Percentiles rank a stretch among this genome's conserved stretches.
Conservation (phyloP, 257 asterid species). For the Capsicum baccatum region DNA sequence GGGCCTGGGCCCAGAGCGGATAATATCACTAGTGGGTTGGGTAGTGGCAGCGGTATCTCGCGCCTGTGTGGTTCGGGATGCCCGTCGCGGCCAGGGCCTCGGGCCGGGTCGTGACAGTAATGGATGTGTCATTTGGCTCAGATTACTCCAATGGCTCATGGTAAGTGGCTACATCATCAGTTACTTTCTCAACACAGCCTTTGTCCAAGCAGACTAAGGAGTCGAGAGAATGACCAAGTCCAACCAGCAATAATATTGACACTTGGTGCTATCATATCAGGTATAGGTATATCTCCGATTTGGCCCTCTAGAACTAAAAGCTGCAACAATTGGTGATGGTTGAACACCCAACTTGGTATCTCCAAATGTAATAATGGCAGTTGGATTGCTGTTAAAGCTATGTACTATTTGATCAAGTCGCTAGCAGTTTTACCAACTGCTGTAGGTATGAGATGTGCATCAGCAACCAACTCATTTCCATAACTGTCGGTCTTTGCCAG, state of each 20-base stretch:
- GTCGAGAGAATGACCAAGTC: slow-evolving; percentile 36
- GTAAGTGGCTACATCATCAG: too few relatives aligned
- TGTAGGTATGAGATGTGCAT: slow-evolving; percentile 67
- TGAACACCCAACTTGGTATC: slow-evolving; percentile 63
- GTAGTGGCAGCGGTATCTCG: too few relatives aligned
- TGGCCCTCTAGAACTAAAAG: slow-evolving; percentile 82
- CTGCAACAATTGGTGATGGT: slow-evolving; percentile 75
- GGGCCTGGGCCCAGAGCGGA: too few relatives aligned
- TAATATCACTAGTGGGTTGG: too few relatives aligned
- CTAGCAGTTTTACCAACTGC: slow-evolving; percentile 60
- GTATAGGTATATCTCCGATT: slow-evolving; percentile 64
- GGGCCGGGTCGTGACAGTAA: too few relatives aligned
- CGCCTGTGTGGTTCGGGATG: too few relatives aligned
- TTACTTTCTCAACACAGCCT: too few relatives aligned
- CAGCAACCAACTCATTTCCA: slow-evolving; percentile 71
- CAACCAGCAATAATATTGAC: slow-evolving; percentile 74
- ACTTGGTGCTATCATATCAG: slow-evolving; percentile 80
- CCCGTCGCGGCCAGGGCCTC: too few relatives aligned
- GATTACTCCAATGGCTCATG: too few relatives aligned
- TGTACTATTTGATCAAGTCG: slow-evolving; percentile 52
- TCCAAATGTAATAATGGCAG: slow-evolving; percentile 51
- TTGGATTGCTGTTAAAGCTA: slow-evolving; percentile 48
- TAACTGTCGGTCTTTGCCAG: slow-evolving; percentile 56
- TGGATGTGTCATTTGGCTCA: too few relatives aligned
- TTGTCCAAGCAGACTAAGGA: too few relatives aligned